Base-by-base conservation (phyloP, 1,284 basidiomycete genomes). In the Sutorius eximius region DNA sequence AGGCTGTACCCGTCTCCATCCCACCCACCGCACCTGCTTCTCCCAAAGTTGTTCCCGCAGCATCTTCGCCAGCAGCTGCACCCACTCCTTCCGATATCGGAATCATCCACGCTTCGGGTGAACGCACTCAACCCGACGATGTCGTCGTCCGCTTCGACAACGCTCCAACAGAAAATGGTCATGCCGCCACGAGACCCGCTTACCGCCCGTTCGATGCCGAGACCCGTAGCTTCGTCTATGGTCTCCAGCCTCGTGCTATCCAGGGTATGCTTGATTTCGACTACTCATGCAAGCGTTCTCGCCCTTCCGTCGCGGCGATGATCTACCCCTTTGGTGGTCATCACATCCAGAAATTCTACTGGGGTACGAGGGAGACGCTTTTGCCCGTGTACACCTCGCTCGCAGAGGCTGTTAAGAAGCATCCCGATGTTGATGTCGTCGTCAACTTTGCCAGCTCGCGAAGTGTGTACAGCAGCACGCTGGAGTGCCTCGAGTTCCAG, bases 241-340 rank as follows among this genome's bases (percentile, higher is more conserved):
- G 96, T 75, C 90, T 99, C 60, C 96, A 99, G 79, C 96, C 96
- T 46, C 93, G 97, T 71, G 97, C 97, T 45, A 98, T 99, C 75
- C 97, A 99, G 77, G 96, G 96, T 70, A 99, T 99, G 97, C 90
- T 99, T 65, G 96, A 99, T 83, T 99, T 99, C 67, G 96, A 99
- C 82, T 99, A 90, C 78, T 94, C 93, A 16, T 99, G 97, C 75
- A 96, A 96, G 33, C 92, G 97, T 61, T 75, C 83, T 59, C 84
- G 87, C n/a, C 95, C 96, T 46, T 93, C 89, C 52, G 96, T 99
- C 61, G 96, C 96, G 38, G 96, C 97, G 52, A 99, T 99, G 96
- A 98, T 99, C 75, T 99, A 99, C 76, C 97, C 97, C 71, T 99
- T 99, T 77, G 96, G 96, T 72, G 96, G 96, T 33, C 96, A 98